Percentiles rank a stretch among this genome's conserved stretches.
Conservation (phyloP, 306 rosid species). For the Oxytropis ochrocephala region DNA sequence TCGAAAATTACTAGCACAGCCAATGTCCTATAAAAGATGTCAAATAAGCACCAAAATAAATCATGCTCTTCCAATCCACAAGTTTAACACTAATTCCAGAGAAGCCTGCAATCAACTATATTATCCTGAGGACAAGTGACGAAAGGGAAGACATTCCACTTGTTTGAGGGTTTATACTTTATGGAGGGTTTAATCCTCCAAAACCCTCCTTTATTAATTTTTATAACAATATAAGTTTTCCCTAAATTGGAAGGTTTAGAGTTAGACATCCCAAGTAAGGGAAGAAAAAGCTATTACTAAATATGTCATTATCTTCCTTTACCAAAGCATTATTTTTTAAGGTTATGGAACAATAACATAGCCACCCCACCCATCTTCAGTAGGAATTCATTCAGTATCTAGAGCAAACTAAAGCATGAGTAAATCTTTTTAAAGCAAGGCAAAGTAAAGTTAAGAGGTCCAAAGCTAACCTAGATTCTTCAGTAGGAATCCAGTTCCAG, state of each 20-base stretch:
- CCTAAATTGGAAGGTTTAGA: not conserved
- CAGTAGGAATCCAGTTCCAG: constrained; percentile 94
- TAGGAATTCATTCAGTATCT: no score
- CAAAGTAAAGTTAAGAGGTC: not conserved
- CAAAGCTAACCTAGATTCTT: constrained; percentile 65
- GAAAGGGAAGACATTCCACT: not conserved
- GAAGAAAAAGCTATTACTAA: not conserved
- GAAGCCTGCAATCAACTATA: not conserved
- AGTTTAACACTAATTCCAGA: not conserved
- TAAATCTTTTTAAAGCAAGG: no score
- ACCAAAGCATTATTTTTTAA: not conserved
- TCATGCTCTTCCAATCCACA: not conserved
- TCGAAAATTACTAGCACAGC: no score
- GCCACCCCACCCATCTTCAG: no score
- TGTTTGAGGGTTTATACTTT: not conserved
- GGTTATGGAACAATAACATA: not conserved
- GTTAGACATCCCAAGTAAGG: not conserved
- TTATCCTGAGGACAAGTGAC: no score
- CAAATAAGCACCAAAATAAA: not conserved
- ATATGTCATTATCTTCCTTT: not conserved
- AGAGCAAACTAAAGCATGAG: no score
- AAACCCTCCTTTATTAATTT: not conserved
- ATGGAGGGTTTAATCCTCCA: not conserved
- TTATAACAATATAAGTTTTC: no score
- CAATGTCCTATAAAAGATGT: not conserved